These are phyloP conservation scores for Kazachstania taianensis DNA, from an alignment of 805 yeast genomes.

Conservation along the genomic window DNA sequence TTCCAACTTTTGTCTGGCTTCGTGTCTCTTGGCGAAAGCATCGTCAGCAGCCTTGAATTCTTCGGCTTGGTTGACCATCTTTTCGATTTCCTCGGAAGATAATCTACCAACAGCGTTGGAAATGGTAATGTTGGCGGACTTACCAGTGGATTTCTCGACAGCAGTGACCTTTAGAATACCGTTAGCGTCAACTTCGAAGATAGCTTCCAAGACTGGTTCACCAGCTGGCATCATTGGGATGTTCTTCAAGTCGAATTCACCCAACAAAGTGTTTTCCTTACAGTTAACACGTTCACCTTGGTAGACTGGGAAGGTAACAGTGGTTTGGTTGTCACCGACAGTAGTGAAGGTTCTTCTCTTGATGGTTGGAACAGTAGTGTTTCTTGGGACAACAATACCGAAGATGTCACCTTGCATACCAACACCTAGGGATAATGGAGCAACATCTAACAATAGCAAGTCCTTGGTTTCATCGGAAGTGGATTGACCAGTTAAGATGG, in stretches of 20 bases:
- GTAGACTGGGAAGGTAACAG: constrained; percentile 97
- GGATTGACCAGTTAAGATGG: constrained; percentile 91
- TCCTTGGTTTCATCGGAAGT: constrained; percentile 94
- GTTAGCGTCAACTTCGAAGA: constrained; percentile 98
- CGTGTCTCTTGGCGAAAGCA: constrained; percentile 98
- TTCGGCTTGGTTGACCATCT: constrained; percentile 98
- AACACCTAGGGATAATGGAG: constrained; percentile 98
- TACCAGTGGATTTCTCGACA: constrained; percentile 96
- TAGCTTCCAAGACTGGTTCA: constrained; percentile 98
- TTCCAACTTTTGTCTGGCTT: constrained; percentile 98
- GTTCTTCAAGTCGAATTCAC: constrained; percentile 97
- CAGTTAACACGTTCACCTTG: constrained; percentile 99
- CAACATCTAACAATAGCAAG: constrained; percentile 87
- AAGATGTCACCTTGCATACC: constrained; percentile 99
- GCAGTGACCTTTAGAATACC: constrained; percentile 99
- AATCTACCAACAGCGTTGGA: constrained; percentile 98
- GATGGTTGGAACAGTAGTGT: constrained; percentile 98
- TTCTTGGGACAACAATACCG: constrained; percentile 98
- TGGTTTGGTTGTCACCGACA: constrained; percentile 96
- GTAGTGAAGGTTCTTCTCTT: constrained; percentile 99
- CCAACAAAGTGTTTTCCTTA: constrained; percentile 92
- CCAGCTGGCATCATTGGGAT: constrained; percentile 99
- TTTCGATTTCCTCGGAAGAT: constrained; percentile 91
- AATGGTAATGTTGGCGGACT: constrained; percentile 95
- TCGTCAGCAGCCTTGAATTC: constrained; percentile 98